Evolutionary conservation across 1,284 basidiomycete species (phyloP).

Genomic region (Pseudozyma thailandica): DNA sequence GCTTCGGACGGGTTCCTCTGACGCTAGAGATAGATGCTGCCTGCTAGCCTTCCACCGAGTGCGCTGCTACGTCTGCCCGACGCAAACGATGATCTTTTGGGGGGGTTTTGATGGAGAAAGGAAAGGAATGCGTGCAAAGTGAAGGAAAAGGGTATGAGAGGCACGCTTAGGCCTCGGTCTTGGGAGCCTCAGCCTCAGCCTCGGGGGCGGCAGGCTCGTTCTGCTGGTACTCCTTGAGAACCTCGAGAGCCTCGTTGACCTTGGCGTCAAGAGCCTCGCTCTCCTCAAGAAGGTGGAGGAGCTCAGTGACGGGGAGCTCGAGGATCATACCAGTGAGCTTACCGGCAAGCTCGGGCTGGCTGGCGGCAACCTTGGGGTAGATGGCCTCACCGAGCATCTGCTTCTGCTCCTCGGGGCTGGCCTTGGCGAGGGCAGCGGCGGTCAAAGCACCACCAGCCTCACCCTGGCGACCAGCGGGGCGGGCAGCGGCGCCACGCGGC

Average conservation of each 20-base stretch:
- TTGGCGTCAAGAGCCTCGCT: slow-evolving; percentile 65
- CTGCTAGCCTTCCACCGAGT: not conserved
- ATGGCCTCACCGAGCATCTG: slow-evolving; percentile 68
- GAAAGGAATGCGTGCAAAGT: not conserved
- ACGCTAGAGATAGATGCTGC: not conserved
- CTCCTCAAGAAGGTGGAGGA: slow-evolving; percentile 67
- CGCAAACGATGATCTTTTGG: slow-evolving; percentile 27
- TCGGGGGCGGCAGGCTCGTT: slow-evolving; percentile 35
- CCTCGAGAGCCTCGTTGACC: slow-evolving; percentile 66
- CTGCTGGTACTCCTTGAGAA: slow-evolving; percentile 67
- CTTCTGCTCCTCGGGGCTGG: slow-evolving; percentile 68
- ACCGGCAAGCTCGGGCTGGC: slow-evolving; percentile 65
- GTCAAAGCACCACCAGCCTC: slow-evolving; percentile 55
- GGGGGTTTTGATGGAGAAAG: slow-evolving; percentile 1
- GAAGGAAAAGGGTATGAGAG: not conserved
- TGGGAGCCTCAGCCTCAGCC: slow-evolving; percentile 36
- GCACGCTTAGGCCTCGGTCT: slow-evolving; percentile 40
- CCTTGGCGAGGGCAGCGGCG: slow-evolving; percentile 66
- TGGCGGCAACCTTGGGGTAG: slow-evolving; percentile 67
- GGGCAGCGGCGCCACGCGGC: slow-evolving; percentile 40
- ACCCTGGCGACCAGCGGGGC: slow-evolving; percentile 40
- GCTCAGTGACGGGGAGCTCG: slow-evolving; percentile 67
- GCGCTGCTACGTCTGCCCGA: not conserved
- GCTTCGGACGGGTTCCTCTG: no score
- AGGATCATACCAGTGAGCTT: slow-evolving; percentile 68